These are phyloP conservation scores for Aureobasidium sp. DNA, from an alignment of 2,329 filamentous ascomycete species.

Conservation along the genomic window DNA sequence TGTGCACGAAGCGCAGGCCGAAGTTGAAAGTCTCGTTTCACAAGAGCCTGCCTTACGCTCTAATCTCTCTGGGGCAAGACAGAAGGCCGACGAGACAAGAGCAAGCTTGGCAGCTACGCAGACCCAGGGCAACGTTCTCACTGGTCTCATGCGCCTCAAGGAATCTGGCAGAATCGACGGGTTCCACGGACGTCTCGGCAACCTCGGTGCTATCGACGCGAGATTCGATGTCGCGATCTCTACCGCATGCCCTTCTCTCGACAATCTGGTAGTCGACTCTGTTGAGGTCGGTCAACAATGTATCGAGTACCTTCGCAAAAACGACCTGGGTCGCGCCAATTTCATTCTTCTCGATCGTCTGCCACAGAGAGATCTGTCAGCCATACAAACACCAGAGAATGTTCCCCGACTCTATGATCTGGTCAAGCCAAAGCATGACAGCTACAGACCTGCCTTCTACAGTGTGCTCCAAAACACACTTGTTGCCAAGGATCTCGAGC, in stretches of 20 bases:
- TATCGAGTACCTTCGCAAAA: slow-evolving; percentile 95
- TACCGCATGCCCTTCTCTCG: slow-evolving; percentile 80
- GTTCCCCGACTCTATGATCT: slow-evolving; percentile 90
- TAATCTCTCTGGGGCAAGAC: slow-evolving; percentile 79
- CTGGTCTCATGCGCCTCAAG: slow-evolving; percentile 85
- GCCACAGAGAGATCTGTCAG: slow-evolving; percentile 64
- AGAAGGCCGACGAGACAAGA: slow-evolving; percentile 92
- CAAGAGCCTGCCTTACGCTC: slow-evolving; percentile 76
- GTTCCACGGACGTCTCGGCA: slow-evolving; percentile 90
- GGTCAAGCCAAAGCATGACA: slow-evolving; percentile 78
- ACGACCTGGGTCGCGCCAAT: slow-evolving; percentile 90
- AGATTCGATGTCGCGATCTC: slow-evolving; percentile 98
- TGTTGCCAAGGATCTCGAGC: slow-evolving; percentile 84
- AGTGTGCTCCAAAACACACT: slow-evolving; percentile 92
- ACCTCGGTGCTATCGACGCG: slow-evolving; percentile 85
- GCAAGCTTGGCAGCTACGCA: slow-evolving; percentile 85
- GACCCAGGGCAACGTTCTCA: slow-evolving; percentile 75
- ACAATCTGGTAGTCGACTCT: slow-evolving; percentile 95
- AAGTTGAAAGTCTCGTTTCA: slow-evolving; percentile 62
- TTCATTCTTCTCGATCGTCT: slow-evolving; percentile 94
- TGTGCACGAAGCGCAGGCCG: slow-evolving; percentile 59
- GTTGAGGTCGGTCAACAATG: slow-evolving; percentile 96
- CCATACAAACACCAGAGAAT: slow-evolving; percentile 81
- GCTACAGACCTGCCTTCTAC: slow-evolving; percentile 85
- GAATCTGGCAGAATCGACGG: slow-evolving; percentile 95